Evolutionary conservation across 805 yeast genomes (phyloP), one percentile per base, ranked within the genome.

Genomic region (Scheffersomyces stipitis): DNA sequence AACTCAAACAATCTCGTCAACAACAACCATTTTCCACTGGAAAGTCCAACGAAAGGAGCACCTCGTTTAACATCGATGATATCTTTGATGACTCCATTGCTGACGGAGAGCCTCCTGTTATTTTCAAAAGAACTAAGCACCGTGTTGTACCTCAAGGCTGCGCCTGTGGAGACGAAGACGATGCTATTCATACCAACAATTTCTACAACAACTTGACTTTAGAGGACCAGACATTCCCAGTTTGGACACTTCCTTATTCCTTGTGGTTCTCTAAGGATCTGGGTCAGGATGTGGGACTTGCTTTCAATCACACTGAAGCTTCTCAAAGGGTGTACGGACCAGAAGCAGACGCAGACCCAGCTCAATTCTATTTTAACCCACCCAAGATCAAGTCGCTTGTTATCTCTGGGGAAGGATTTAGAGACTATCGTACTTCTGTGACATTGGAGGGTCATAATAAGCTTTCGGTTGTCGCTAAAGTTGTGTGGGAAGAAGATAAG

Each of bases 171-270:
- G 40, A 36, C 3, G 13, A 13, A 6, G 58, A 52, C 34, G 48
- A 40, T 5, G 82, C 88, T 1, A 69, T 82, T 18, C 81, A 81
- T 42, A 86, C 95, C 5, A 86, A 86, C 58, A 85, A 86, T 52
- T 86, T 86, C 52, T 86, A 81, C 56, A 82, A 84, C 26, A 86
- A 86, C 59, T 60, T 86, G 57, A 58, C 86, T 8, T 69, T 86
- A 24, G 88, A 73, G 1, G 71, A 72, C 37, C 91, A 83, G 52
- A 75, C 78, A 2, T 67, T 76, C 38, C 86, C 91, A 0, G 74
- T 80, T 0, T 86, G 90, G 89, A 78, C 91, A 0, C 88, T 83
- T 48, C 96, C 96, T 1, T 86, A 85, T 52, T 77, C 86, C 20
- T 62, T 84, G 4, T 86, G 90, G 91, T 69, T 69, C 43, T 65